Evolutionary conservation across 2,329 filamentous ascomycete species (phyloP).

Genomic region (Juglanconis oblonga): DNA sequence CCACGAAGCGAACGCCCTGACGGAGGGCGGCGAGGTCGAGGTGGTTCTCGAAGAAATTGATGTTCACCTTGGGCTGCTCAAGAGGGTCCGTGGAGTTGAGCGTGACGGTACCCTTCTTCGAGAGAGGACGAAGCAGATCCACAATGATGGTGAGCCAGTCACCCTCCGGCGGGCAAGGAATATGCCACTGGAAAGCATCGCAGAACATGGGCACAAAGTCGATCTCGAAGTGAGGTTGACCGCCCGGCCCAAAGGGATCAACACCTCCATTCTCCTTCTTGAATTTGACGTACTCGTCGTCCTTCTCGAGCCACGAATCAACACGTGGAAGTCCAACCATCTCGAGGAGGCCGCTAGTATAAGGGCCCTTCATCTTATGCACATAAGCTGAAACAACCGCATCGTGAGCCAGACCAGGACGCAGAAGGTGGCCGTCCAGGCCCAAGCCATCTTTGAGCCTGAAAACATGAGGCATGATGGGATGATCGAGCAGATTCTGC

Average conservation of each 20-base stretch:
- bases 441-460: conserved; percentile 39
- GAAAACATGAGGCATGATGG: conserved; percentile 49
- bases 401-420: conserved; percentile 32
- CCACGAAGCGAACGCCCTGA: conserved; percentile 53
- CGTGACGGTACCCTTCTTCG: conserved; percentile 49
- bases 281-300: conserved; percentile 41
- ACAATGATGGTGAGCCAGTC: conserved; percentile 56
- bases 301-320: conserved; percentile 49
- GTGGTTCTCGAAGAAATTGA: conserved; percentile 58
- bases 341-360: conserved; percentile 41
- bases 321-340: conserved; percentile 57
- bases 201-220: conserved; percentile 60
- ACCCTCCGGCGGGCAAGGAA: conserved; percentile 38
- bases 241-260: conserved; percentile 54
- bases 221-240: conserved; percentile 60
- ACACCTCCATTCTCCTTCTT: conserved; percentile 39
- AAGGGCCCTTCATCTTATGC: conserved; percentile 35
- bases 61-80: conserved; percentile 55
- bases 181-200: conserved; percentile 47
- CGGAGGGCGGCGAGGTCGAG: conserved; percentile 56
- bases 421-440: conserved; percentile 39
- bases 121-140: conserved; percentile 40
- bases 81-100: conserved; percentile 56
- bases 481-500: conserved; percentile 62
- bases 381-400: conserved; percentile 34